Evolutionary conservation across 1,284 basidiomycete genomes (phyloP).

Genomic region (Melampsora occidentalis): DNA sequence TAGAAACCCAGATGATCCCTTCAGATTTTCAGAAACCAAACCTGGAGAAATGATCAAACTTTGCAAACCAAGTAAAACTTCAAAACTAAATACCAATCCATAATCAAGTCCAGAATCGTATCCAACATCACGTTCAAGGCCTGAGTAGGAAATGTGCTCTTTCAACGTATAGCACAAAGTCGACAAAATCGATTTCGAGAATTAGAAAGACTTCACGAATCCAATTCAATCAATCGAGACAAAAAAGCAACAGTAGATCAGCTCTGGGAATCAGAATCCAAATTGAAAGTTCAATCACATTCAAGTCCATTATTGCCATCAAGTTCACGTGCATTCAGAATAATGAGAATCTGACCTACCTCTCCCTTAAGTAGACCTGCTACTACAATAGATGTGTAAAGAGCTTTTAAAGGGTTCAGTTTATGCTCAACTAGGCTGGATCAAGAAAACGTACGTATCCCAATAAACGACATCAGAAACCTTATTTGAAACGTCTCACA

Average conservation of each 20-base stretch:
- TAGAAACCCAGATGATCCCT: not conserved
- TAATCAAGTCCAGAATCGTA: too few species aligned
- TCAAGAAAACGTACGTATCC: slow-evolving; percentile 27
- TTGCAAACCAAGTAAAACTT: not conserved
- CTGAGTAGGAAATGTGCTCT: slow-evolving; percentile 16
- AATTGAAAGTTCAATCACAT: slow-evolving; percentile 31
- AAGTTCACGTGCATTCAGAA: slow-evolving; percentile 33
- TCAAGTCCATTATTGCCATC: slow-evolving; percentile 35
- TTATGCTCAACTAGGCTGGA: slow-evolving; percentile 18
- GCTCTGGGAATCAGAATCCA: slow-evolving; percentile 26
- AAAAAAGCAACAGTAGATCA: slow-evolving; percentile 42
- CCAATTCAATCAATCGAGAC: slow-evolving; percentile 6
- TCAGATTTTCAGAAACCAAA: not conserved
- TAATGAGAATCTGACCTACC: slow-evolving; percentile 22
- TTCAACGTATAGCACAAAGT: slow-evolving; percentile 30
- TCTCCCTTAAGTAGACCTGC: slow-evolving; percentile 34
- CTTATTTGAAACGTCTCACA: slow-evolving; percentile 33
- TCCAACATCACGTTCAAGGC: not conserved
- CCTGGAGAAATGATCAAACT: not conserved
- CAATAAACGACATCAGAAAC: slow-evolving; percentile 41
- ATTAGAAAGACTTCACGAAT: slow-evolving; percentile 4
- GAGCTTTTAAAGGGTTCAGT: slow-evolving; percentile 24
- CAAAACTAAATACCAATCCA: not conserved
- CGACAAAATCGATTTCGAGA: slow-evolving; percentile 18
- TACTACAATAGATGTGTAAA: slow-evolving; percentile 28